Conservation (phyloP, 1,284 basidiomycete genomes). For the Marasmius fiardii region DNA sequence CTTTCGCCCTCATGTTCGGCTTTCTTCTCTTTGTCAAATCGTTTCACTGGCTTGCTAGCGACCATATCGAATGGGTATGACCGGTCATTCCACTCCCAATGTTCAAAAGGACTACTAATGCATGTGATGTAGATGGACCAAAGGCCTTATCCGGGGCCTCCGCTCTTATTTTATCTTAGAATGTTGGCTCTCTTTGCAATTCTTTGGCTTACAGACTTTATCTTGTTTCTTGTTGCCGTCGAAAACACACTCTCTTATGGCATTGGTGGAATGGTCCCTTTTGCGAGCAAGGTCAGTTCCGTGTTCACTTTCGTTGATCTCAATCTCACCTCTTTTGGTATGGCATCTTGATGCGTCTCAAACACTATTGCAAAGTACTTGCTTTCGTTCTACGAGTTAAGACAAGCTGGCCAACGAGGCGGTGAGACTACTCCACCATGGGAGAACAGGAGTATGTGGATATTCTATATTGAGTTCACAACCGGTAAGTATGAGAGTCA, state of each 20-base stretch:
- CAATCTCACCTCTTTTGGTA: slow-evolving; percentile 51
- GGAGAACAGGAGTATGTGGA: no score
- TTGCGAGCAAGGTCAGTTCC: slow-evolving; percentile 82
- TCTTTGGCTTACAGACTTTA: no score
- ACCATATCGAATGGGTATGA: no score
- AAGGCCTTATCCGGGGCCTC: slow-evolving; percentile 82
- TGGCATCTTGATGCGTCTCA: slow-evolving; percentile 79
- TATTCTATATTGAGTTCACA: no score
- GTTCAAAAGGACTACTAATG: slow-evolving; percentile 23
- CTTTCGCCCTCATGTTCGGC: no score
- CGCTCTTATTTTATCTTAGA: slow-evolving; percentile 80
- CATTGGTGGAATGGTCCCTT: slow-evolving; percentile 88
- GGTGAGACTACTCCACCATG: slow-evolving; percentile 88
- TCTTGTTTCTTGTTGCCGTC: no score
- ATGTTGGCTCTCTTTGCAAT: slow-evolving; percentile 71
- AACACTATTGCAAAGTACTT: no score
- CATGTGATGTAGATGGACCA: slow-evolving; percentile 84
- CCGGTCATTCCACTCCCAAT: no score
- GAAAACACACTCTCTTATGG: no score
- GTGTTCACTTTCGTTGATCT: slow-evolving; percentile 3
- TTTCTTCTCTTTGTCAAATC: no score
- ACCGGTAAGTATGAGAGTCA: no score
- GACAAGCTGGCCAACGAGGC: slow-evolving; percentile 71
- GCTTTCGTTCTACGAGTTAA: slow-evolving; percentile 81
- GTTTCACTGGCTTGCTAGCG: no score